These are phyloP conservation scores for Rhynchosporium graminicola DNA, from an alignment of 2,329 filamentous ascomycete species.

Conservation along the genomic window DNA sequence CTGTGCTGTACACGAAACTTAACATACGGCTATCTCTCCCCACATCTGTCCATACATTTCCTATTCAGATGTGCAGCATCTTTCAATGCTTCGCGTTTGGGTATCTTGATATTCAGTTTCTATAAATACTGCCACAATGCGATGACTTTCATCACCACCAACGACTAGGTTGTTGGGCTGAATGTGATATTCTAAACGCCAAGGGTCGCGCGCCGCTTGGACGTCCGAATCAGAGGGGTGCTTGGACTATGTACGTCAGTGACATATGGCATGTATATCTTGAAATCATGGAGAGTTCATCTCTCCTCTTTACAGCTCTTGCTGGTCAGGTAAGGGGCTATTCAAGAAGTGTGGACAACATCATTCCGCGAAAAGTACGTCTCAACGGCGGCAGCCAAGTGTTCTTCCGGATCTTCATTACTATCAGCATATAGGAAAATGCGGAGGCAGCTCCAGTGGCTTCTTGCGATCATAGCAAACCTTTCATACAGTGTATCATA, in stretches of 20 bases:
- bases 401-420: constrained; percentile 6
- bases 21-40: too few species aligned
- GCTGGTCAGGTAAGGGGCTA: not conserved
- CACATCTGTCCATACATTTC: too few species aligned
- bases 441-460: not conserved
- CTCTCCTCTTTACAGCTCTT: constrained; percentile 2
- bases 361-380: not conserved
- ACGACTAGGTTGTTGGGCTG: not conserved
- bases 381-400: not conserved
- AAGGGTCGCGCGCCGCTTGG: constrained; percentile 13
- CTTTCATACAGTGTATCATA: constrained; percentile 7
- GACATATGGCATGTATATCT: too few species aligned
- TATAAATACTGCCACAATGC: too few species aligned
- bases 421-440: constrained; percentile 6
- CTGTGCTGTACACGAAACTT: not conserved
- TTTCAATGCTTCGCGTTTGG: too few species aligned
- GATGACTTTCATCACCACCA: not conserved
- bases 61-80: too few species aligned
- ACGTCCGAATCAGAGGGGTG: constrained; percentile 7
- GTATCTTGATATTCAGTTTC: too few species aligned
- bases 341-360: not conserved
- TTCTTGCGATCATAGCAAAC: constrained; percentile 6
- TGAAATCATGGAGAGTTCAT: not conserved
- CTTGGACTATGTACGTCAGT: constrained; percentile 8
- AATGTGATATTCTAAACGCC: constrained; percentile 17